Conservation (phyloP, 2,329 filamentous ascomycete species). For the Rhinocladiella mackenziei region DNA sequence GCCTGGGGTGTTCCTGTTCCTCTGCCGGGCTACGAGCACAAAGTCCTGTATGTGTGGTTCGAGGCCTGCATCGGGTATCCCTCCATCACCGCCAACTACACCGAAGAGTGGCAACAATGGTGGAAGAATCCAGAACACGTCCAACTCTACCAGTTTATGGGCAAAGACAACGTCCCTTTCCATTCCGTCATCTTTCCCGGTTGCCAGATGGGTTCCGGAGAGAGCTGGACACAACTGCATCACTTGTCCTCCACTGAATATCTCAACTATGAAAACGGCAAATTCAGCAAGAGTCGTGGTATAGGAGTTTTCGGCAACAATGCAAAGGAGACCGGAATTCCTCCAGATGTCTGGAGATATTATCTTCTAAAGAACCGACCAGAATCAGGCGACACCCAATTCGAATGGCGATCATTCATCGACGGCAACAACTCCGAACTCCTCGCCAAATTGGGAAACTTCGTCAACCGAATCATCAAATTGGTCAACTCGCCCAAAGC, state of each 20-base stretch:
- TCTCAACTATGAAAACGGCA: slow-evolving; percentile 80
- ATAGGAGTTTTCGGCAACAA: slow-evolving; percentile 90
- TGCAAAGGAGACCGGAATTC: slow-evolving; percentile 78
- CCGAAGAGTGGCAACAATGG: slow-evolving; percentile 86
- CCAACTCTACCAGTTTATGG: slow-evolving; percentile 89
- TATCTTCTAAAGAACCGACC: slow-evolving; percentile 82
- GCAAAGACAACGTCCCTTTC: slow-evolving; percentile 84
- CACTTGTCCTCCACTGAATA: slow-evolving; percentile 88
- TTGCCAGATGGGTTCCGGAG: slow-evolving; percentile 75
- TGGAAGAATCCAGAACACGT: slow-evolving; percentile 89
- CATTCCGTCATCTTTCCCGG: slow-evolving; percentile 90
- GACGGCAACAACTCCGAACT: slow-evolving; percentile 84
- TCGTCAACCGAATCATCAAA: slow-evolving; percentile 70
- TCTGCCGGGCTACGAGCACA: slow-evolving; percentile 61
- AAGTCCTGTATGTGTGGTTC: slow-evolving; percentile 92
- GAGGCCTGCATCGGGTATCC: slow-evolving; percentile 91
- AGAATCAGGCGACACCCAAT: slow-evolving; percentile 81
- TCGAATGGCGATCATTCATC: slow-evolving; percentile 83
- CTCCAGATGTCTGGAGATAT: slow-evolving; percentile 87
- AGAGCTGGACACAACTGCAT: slow-evolving; percentile 86
- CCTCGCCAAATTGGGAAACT: slow-evolving; percentile 67
- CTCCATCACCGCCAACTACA: slow-evolving; percentile 91
- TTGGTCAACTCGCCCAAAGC: slow-evolving; percentile 66
- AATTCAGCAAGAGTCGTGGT: slow-evolving; percentile 87
- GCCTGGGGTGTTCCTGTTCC: slow-evolving; percentile 75